These are phyloP conservation scores for Elsinoe arachidis DNA, from an alignment of 2,329 filamentous ascomycete genomes.

Conservation along the genomic window DNA sequence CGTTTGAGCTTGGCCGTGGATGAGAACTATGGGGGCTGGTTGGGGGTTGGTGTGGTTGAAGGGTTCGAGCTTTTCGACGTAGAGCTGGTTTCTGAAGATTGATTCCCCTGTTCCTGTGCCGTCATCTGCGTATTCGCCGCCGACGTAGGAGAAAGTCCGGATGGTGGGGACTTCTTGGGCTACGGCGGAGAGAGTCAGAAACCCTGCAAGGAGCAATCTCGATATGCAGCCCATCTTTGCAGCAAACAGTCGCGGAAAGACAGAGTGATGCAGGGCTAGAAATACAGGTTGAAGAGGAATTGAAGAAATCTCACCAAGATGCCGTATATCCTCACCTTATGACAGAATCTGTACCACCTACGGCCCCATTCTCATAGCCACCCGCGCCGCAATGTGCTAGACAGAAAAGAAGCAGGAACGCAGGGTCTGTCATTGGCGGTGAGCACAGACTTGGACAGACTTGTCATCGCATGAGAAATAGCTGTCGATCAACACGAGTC, in stretches of 20 bases:
- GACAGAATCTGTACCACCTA: constrained; percentile 1
- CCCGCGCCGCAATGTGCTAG: not conserved
- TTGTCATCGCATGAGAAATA: not conserved
- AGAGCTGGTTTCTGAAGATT: constrained; percentile 40
- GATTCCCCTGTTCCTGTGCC: constrained; percentile 8
- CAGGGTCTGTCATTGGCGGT: constrained; percentile 8
- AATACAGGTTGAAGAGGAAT: too few relatives aligned
- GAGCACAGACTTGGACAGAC: constrained; percentile 3
- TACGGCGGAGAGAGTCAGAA: not conserved
- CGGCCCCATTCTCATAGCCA: constrained; percentile 5
- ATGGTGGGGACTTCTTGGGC: constrained; percentile 7
- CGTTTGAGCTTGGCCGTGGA: constrained; percentile 37
- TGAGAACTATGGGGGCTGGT: constrained; percentile 33
- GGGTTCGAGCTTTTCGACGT: constrained; percentile 43
- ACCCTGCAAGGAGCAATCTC: not conserved
- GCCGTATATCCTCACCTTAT: constrained; percentile 1
- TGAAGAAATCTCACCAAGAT: not conserved
- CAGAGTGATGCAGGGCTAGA: too few relatives aligned
- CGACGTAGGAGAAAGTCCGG: constrained; percentile 19
- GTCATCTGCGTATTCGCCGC: constrained; percentile 19
- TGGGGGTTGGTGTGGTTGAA: constrained; percentile 15
- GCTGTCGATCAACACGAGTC: constrained; percentile 10
- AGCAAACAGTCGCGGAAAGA: too few relatives aligned
- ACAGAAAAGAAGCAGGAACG: constrained; percentile 7
- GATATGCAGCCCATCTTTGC: not conserved